A percentile compares a stretch with the other conserved stretches of the same genome.
Conservation (phyloP, 2,329 filamentous ascomycete species). For the Colletotrichum tanaceti region DNA sequence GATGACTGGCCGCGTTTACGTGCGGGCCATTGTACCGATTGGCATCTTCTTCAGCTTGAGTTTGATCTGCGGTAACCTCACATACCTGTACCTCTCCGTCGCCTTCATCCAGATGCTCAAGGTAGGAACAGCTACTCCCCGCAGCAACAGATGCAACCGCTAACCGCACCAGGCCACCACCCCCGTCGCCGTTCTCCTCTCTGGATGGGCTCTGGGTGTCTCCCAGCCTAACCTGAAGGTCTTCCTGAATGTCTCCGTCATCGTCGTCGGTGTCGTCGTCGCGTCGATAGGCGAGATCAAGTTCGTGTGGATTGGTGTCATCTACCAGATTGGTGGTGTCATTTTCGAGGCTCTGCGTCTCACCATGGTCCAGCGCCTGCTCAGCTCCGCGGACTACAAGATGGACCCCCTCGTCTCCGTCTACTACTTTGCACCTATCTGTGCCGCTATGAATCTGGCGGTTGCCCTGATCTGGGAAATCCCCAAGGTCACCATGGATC, state of each 20-base stretch:
- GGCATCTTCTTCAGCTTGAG: conserved; percentile 96
- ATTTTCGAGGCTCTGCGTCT: conserved; percentile 85
- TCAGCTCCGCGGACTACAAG: conserved; percentile 87
- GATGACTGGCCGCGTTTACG: conserved; percentile 94
- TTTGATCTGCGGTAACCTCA: conserved; percentile 95
- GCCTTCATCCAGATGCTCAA: conserved; percentile 99
- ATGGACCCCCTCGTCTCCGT: conserved; percentile 91
- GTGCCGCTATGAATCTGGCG: conserved; percentile 82
- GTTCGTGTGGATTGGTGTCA: conserved; percentile 83
- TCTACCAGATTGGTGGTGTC: conserved; percentile 83
- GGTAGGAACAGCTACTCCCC: conserved; percentile 58
- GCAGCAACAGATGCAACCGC: background rate
- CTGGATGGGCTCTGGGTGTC: conserved; percentile 88
- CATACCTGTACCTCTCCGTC: conserved; percentile 94
- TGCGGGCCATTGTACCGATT: conserved; percentile 93
- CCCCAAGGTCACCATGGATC: conserved; percentile 73
- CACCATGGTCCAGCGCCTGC: conserved; percentile 84
- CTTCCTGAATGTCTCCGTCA: conserved; percentile 92
- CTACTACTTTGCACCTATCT: conserved; percentile 90
- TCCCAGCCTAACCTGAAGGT: conserved; percentile 86
- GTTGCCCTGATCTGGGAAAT: conserved; percentile 81
- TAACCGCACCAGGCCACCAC: conserved; percentile 79
- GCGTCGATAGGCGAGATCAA: conserved; percentile 96
- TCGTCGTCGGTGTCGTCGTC: conserved; percentile 93
- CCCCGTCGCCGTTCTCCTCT: conserved; percentile 90